phyloP scores from a whole-genome alignment of 129 eudicot species.

The Tagetes patula region DNA sequence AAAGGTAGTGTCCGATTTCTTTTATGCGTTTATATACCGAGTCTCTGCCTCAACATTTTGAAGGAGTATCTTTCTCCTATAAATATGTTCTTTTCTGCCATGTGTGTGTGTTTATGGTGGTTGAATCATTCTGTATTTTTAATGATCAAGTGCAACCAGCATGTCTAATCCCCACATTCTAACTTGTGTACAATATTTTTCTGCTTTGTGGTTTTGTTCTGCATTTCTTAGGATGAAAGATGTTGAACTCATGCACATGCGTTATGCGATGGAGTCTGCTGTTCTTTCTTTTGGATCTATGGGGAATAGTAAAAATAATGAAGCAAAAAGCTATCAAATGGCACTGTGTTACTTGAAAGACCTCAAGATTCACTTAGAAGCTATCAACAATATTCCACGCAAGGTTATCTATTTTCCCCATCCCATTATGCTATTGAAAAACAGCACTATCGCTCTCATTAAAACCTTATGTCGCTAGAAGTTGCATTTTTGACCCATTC shows the following conservation, averaged over 20 bases:
- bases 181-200: conserved; percentile 7
- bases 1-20: conserved; percentile 52
- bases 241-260: conserved; percentile 97
- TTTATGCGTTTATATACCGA: neutral
- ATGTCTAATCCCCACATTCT: conserved; percentile 7
- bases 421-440: neutral
- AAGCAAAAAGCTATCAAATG: conserved; percentile 48
- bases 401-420: conserved; percentile 51
- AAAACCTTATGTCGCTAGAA: neutral
- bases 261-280: conserved; percentile 88
- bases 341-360: conserved; percentile 61
- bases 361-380: conserved; percentile 78
- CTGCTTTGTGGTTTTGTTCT: conserved; percentile 24
- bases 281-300: conserved; percentile 77
- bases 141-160: neutral
- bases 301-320: conserved; percentile 64
- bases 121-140: conserved; percentile 1
- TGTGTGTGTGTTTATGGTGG: neutral
- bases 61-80: neutral
- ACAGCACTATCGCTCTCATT: conserved; percentile 2
- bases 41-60: conserved; percentile 7
- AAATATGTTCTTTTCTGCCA: neutral
- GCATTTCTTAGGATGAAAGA: conserved; percentile 75
- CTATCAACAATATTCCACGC: conserved; percentile 70
- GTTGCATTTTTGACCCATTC: conserved; percentile 2